These are phyloP conservation scores for Hypoxylon sp. DNA, from an alignment of 2,329 filamentous ascomycete genomes.

Conservation along the genomic window DNA sequence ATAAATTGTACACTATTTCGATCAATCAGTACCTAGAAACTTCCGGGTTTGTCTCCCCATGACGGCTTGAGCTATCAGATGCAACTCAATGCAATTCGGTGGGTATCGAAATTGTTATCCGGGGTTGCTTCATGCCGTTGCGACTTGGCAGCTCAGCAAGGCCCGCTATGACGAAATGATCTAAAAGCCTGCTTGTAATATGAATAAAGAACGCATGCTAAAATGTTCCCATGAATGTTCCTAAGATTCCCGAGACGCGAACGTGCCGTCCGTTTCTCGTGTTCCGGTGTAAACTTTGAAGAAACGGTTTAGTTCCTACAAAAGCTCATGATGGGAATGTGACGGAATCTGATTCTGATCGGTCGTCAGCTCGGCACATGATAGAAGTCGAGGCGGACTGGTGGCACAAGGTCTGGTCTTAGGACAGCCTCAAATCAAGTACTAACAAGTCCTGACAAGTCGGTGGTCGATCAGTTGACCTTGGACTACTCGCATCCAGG, in stretches of 20 bases:
- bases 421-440: slow-evolving; percentile 33
- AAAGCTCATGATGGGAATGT: slow-evolving; percentile 13
- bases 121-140: slow-evolving; percentile 12
- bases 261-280: slow-evolving; percentile 4
- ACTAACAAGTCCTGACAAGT: slow-evolving; percentile 9
- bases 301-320: slow-evolving; percentile 23
- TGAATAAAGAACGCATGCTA: slow-evolving; percentile 13
- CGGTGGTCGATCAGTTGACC: slow-evolving; percentile 35
- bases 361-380: slow-evolving; percentile 30
- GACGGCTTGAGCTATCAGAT: background rate
- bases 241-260: slow-evolving; percentile 3
- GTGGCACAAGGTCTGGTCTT: slow-evolving; percentile 43
- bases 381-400: slow-evolving; percentile 22
- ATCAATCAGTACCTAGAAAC: slow-evolving; percentile 14
- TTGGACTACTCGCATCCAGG: slow-evolving; percentile 7
- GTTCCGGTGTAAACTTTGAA: slow-evolving; percentile 9
- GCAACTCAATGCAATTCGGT: slow-evolving; percentile 5
- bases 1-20: background rate
- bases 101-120: slow-evolving; percentile 19
- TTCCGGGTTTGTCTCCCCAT: slow-evolving; percentile 1
- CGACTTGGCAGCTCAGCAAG: slow-evolving; percentile 29
- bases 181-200: slow-evolving; percentile 9
- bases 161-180: slow-evolving; percentile 43
- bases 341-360: slow-evolving; percentile 28
- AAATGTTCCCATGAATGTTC: background rate